Conservation (phyloP, 164 flowering plant genomes). For the Warburgia ugandensis region DNA sequence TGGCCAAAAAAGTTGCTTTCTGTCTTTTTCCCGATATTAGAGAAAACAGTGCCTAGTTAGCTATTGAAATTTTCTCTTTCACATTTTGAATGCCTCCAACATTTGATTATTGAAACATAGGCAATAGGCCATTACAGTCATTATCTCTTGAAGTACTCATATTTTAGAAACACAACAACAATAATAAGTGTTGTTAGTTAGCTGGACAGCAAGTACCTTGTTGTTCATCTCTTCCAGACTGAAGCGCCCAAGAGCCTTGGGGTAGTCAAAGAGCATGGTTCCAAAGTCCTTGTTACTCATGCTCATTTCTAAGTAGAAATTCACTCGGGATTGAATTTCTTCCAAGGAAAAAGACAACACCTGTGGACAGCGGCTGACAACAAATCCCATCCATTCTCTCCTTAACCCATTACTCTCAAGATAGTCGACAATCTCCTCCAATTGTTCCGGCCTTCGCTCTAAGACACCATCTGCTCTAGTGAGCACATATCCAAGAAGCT, state of each 20-base stretch:
- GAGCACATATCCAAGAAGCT: slow-evolving; percentile 48
- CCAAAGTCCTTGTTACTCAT: slow-evolving; percentile 81
- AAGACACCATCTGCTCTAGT: slow-evolving; percentile 48
- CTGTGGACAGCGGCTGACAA: slow-evolving; percentile 65
- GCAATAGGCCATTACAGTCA: too few species aligned
- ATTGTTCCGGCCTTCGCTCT: slow-evolving; percentile 40
- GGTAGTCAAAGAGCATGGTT: slow-evolving; percentile 86
- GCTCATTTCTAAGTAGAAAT: slow-evolving; percentile 71
- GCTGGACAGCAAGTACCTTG: slow-evolving; percentile 53
- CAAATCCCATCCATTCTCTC: slow-evolving; percentile 86
- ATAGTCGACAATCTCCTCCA: slow-evolving; percentile 57
- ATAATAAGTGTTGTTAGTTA: not conserved
- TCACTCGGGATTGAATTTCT: slow-evolving; percentile 57
- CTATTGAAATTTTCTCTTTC: too few species aligned
- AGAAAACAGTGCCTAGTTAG: too few species aligned
- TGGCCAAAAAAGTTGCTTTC: too few species aligned
- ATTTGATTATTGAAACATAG: too few species aligned
- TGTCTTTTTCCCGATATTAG: too few species aligned
- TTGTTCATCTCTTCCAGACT: slow-evolving; percentile 72
- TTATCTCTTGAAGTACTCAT: too few species aligned
- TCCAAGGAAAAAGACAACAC: slow-evolving; percentile 53
- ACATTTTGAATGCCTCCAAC: too few species aligned
- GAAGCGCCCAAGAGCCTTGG: slow-evolving; percentile 64
- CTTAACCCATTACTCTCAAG: slow-evolving; percentile 73
- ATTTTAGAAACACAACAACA: too few species aligned